Evolutionary conservation across 139 green algal species (phyloP), one percentile per base, ranked within the genome.

Genomic region (Ulvella scutata): DNA sequence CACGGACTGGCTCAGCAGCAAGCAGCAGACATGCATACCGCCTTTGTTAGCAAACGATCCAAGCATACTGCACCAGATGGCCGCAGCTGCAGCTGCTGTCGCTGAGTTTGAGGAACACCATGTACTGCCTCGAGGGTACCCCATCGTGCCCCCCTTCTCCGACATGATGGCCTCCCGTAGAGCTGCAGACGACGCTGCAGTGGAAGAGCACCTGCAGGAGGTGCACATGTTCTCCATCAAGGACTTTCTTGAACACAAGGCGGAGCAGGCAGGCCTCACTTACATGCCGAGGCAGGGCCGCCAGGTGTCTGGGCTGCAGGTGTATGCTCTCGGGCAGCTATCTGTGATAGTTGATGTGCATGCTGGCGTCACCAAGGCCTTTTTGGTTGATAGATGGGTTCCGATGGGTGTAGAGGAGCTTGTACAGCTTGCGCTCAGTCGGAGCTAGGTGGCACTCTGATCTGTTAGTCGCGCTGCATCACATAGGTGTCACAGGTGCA

Each of bases 241-340:
- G 20, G 51, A 67, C 51, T 67, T 67, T 29, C 51, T 67, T n/a
- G 51, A n/a, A 67, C n/a, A 67, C n/a, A n/a, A 67, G 51, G 51
- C 51, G 9, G 51, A n/a, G 2, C n/a, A n/a, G 51, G 51, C 51
- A 26, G 51, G 33, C n/a, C 17, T 67, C n/a, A n/a, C 51, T n/a
- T 29, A 36, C n/a, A 26, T 67, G 51, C 51, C 51, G 51, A n/a
- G 51, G 51, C 51, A n/a, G 20, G 51, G 51, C 9, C 51, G 51
- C 9, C 6, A 36, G 10, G 51, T 67, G 51, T 67, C 51, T 26
- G 51, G 51, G 9, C 51, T 67, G 51, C 51, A 67, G 17, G 51
- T 67, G 51, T 26, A 36, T 10, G 51, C 51, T n/a, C 51, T 67
- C 4, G 51, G 51, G 0, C 2, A 67, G 9, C 51, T 67, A 1